Percentiles rank a stretch among this genome's conserved stretches.
Conservation (phyloP, 2,329 filamentous ascomycete genomes). For the Plectosphaerella cucumerina region DNA sequence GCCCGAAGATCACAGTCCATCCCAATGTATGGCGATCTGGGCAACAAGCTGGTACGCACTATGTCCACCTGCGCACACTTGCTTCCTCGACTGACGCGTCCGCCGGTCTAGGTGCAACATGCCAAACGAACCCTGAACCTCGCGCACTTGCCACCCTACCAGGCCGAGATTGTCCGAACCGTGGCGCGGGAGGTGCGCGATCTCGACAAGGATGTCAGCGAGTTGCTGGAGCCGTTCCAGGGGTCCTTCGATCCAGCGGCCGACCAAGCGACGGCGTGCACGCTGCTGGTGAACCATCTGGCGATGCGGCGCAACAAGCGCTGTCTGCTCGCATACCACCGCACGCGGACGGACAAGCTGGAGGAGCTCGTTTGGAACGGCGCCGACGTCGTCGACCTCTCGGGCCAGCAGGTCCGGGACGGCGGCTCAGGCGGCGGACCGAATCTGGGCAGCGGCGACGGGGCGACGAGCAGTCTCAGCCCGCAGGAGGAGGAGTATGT, state of each 20-base stretch:
- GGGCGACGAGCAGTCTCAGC: slow-evolving; percentile 71
- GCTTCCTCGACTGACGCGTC: slow-evolving; percentile 12
- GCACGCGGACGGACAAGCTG: slow-evolving; percentile 82
- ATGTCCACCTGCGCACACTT: not conserved
- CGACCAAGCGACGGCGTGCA: slow-evolving; percentile 80
- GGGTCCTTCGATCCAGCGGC: slow-evolving; percentile 80
- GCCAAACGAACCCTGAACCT: slow-evolving; percentile 92
- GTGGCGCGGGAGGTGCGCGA: slow-evolving; percentile 91
- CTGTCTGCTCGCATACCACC: slow-evolving; percentile 90
- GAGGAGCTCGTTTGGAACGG: slow-evolving; percentile 94
- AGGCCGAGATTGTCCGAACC: slow-evolving; percentile 82
- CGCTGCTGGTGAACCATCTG: slow-evolving; percentile 86
- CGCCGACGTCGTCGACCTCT: slow-evolving; percentile 72
- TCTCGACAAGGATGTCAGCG: slow-evolving; percentile 78
- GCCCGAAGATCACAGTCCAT: too few relatives aligned
- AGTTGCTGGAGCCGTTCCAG: slow-evolving; percentile 76
- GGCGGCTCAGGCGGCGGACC: slow-evolving; percentile 26
- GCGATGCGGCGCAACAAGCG: slow-evolving; percentile 96
- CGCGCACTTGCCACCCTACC: slow-evolving; percentile 81
- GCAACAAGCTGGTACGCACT: slow-evolving; percentile 71
- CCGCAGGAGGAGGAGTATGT: slow-evolving; percentile 97
- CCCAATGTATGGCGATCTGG: slow-evolving; percentile 81
- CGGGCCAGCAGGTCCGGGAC: slow-evolving; percentile 49
- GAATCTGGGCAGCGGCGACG: slow-evolving; percentile 33
- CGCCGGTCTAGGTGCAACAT: slow-evolving; percentile 73